Evolutionary conservation across 768 basidiomycete genomes (phyloP).

Genomic region (Galerina marginata): DNA sequence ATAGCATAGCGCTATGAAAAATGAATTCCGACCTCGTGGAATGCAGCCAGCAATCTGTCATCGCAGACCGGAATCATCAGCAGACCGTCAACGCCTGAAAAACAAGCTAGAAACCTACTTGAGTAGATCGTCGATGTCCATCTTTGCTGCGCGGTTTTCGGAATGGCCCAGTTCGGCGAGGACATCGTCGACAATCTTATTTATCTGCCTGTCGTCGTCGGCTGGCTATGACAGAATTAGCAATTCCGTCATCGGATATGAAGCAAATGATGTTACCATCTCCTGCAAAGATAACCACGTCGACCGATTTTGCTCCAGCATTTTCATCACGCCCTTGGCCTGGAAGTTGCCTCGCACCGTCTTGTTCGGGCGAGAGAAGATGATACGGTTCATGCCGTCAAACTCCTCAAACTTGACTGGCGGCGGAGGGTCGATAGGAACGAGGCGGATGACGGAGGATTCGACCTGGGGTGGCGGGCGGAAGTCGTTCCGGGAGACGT

Average conservation of each 20-base stretch:
- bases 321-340: constrained; percentile 93
- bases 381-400: constrained; percentile 90
- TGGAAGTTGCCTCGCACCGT: constrained; percentile 87
- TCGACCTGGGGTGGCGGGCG: constrained; percentile 95
- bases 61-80: not conserved
- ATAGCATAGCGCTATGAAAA: constrained; percentile 50
- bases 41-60: constrained; percentile 69
- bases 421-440: constrained; percentile 93
- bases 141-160: constrained; percentile 87
- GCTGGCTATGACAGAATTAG: constrained; percentile 53
- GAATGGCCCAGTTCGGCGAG: constrained; percentile 72
- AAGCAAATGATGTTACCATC: constrained; percentile 43
- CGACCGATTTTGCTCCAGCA: constrained; percentile 92
- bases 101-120: constrained; percentile 57
- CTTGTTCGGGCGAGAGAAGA: constrained; percentile 92
- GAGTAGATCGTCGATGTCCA: constrained; percentile 90
- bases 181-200: constrained; percentile 72
- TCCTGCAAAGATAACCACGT: constrained; percentile 89
- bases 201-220: constrained; percentile 73
- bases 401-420: constrained; percentile 97
- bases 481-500: constrained; percentile 97
- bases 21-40: constrained; percentile 77
- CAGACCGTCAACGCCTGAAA: not conserved
- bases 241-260: constrained; percentile 1
- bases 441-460: constrained; percentile 88